phyloP scores from a whole-genome alignment of 208 protist species.

The Wallacemonas collosoma region DNA sequence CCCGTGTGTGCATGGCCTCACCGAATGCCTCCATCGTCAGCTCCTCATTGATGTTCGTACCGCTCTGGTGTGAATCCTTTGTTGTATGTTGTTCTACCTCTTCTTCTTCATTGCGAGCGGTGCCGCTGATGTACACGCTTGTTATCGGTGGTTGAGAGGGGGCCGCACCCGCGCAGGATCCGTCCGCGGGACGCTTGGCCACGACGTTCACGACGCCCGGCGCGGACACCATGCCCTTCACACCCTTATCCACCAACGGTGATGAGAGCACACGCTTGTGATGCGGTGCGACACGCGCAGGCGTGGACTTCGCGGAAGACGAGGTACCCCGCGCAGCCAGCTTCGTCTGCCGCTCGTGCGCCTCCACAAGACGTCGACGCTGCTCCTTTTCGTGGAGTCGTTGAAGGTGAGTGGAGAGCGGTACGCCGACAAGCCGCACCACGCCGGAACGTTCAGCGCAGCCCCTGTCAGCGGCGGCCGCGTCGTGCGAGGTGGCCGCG shows the following conservation, averaged over 20 bases:
- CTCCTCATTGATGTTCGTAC: not conserved
- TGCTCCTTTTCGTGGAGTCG: constrained; percentile 12
- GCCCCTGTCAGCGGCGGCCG: too few species aligned
- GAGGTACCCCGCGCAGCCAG: not conserved
- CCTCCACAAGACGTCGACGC: not conserved
- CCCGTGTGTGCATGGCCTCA: not conserved
- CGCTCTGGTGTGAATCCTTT: not conserved
- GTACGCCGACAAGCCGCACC: constrained; percentile 6
- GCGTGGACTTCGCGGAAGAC: not conserved
- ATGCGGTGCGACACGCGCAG: not conserved
- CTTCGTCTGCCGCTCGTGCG: not conserved
- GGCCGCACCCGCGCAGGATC: not conserved
- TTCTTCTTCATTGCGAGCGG: not conserved
- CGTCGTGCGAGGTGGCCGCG: not conserved
- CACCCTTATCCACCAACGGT: not conserved
- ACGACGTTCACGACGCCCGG: not conserved
- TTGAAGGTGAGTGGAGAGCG: not conserved
- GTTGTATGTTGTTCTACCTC: not conserved
- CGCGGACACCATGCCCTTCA: constrained; percentile 10
- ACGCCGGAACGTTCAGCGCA: too few species aligned
- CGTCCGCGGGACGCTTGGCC: not conserved
- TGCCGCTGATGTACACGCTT: too few species aligned
- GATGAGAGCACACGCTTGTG: constrained; percentile 1
- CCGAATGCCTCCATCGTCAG: not conserved
- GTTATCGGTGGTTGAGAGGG: too few species aligned